These are phyloP conservation scores for Mycena maculata DNA, from an alignment of 768 basidiomycete species.

Conservation along the genomic window DNA sequence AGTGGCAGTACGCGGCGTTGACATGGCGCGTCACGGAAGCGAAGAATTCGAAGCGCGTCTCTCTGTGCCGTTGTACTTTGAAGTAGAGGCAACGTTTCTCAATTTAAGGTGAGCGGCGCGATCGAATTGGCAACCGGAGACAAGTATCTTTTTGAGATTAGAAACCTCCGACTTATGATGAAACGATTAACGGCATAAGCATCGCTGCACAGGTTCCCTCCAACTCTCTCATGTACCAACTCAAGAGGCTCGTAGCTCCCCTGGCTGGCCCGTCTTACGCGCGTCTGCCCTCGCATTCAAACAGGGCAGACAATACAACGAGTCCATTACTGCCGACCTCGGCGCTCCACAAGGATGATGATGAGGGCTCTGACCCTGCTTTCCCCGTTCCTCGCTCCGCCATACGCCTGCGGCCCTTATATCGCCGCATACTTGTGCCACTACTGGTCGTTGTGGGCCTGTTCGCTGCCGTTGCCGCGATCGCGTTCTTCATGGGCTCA, in stretches of 20 bases:
- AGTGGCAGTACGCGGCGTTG: too few species aligned
- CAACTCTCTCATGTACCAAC: conserved; percentile 18
- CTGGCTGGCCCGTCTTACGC: conserved; percentile 27
- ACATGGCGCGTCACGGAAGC: too few species aligned
- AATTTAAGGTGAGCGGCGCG: too few species aligned
- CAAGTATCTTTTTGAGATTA: too few species aligned
- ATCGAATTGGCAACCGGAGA: too few species aligned
- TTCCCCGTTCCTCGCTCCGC: background rate
- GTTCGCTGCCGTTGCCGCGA: conserved; percentile 22
- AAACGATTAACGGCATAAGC: too few species aligned
- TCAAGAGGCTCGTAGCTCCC: conserved; percentile 25
- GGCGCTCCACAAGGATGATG: background rate
- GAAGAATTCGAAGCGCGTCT: too few species aligned
- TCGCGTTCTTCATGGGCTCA: conserved; percentile 26
- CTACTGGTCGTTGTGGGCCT: conserved; percentile 23
- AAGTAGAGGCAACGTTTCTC: too few species aligned
- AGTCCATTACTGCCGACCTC: conserved; percentile 23
- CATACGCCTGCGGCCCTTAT: background rate
- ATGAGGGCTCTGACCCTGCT: conserved; percentile 5
- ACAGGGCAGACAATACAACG: background rate
- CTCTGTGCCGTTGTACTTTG: too few species aligned
- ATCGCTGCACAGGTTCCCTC: background rate
- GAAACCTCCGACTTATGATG: too few species aligned
- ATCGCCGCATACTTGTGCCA: conserved; percentile 24
- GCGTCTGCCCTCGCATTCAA: conserved; percentile 18